A percentile compares a stretch with the other conserved stretches of the same genome.
Evolutionary conservation across 1,139 yeast species (phyloP).

Genomic region (Candida neerlandica): DNA sequence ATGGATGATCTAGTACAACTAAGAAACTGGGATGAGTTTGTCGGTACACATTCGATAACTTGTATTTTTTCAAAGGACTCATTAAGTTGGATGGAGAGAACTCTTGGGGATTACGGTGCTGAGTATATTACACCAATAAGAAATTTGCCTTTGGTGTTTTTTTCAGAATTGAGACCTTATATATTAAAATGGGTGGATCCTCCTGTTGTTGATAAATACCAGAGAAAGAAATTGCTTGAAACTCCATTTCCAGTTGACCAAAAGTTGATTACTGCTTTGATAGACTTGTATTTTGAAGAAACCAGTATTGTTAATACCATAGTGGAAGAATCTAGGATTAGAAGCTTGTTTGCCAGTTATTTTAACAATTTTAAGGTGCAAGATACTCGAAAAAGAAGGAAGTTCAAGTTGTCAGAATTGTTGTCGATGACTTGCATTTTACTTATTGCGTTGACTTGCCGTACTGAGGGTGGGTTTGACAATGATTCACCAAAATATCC

Average conservation of each 20-base stretch:
- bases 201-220: constrained; percentile 25
- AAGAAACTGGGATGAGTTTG: constrained; percentile 24
- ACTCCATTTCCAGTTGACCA: constrained; percentile 33
- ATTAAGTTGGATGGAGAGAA: constrained; percentile 33
- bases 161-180: constrained; percentile 22
- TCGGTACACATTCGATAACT: constrained; percentile 44
- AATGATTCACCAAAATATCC: constrained; percentile 8
- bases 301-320: constrained; percentile 19
- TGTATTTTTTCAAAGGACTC: constrained; percentile 41
- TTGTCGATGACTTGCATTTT: constrained; percentile 37
- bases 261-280: constrained; percentile 24
- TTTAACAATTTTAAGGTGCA: constrained; percentile 17
- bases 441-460: constrained; percentile 25
- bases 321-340: constrained; percentile 21
- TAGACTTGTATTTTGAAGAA: constrained; percentile 23
- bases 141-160: constrained; percentile 32
- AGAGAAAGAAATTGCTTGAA: constrained; percentile 22
- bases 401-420: constrained; percentile 30
- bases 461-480: constrained; percentile 19
- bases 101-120: constrained; percentile 26
- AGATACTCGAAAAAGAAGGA: constrained; percentile 11
- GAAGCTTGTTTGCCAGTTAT: constrained; percentile 25
- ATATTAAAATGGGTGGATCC: constrained; percentile 40
- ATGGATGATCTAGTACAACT: constrained; percentile 6
- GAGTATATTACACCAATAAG: constrained; percentile 31